phyloP scores from a whole-genome alignment of 306 rosid species.

The Dryas drummondii region DNA sequence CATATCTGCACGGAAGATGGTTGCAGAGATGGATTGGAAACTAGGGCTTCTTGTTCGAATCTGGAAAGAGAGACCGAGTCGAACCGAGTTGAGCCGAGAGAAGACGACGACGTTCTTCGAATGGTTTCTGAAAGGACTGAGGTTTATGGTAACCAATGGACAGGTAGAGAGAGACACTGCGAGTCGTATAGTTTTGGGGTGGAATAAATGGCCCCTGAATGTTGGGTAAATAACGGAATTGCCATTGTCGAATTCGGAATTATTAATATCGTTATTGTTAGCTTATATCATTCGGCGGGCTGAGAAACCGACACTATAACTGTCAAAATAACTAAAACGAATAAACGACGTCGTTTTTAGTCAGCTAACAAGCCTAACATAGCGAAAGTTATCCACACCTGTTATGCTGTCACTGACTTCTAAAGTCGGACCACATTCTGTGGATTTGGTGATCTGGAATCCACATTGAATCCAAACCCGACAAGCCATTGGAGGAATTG shows the following conservation, averaged over 20 bases:
- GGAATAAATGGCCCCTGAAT: not conserved
- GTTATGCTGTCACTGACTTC: too few species aligned
- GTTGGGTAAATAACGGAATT: not conserved
- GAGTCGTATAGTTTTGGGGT: not conserved
- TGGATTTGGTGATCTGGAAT: too few species aligned
- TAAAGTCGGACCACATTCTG: too few species aligned
- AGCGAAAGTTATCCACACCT: too few species aligned
- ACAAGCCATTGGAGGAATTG: too few species aligned
- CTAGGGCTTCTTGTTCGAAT: constrained; percentile 10
- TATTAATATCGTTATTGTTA: not conserved
- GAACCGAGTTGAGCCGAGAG: not conserved
- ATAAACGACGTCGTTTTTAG: too few species aligned
- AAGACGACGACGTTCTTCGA: not conserved
- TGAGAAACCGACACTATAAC: not conserved
- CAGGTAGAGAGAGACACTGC: too few species aligned
- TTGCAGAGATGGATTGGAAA: not conserved
- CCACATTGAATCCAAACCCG: too few species aligned
- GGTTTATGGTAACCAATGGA: not conserved
- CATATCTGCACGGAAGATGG: constrained; percentile 40
- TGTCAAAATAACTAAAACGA: not conserved
- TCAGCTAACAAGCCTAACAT: too few species aligned
- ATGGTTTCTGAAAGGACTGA: not conserved
- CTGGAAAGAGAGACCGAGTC: not conserved
- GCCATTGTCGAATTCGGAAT: not conserved
- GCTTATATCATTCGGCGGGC: not conserved